These are phyloP conservation scores for Biscogniauxia mediterranea DNA, from an alignment of 2,329 filamentous ascomycete genomes.

Conservation along the genomic window DNA sequence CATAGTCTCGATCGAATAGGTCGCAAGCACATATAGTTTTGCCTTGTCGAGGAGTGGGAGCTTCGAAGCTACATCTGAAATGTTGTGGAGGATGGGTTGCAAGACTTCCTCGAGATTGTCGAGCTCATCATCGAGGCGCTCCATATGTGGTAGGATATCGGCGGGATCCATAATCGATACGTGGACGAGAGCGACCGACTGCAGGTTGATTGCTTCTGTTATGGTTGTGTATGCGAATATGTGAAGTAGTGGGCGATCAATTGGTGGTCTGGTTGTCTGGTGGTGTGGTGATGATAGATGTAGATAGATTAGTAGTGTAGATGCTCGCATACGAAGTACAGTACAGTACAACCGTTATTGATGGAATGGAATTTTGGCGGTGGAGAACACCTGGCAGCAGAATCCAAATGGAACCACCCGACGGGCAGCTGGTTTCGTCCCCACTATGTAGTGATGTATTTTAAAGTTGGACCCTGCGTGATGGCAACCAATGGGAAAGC, in stretches of 20 bases:
- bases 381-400: not conserved
- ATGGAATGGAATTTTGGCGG: not conserved
- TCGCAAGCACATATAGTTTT: slow-evolving; percentile 84
- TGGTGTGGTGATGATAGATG: not conserved
- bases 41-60: slow-evolving; percentile 92
- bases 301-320: not conserved
- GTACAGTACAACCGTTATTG: too few species aligned
- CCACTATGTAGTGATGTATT: not conserved
- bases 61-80: slow-evolving; percentile 70
- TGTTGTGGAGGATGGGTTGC: slow-evolving; percentile 66
- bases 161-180: slow-evolving; percentile 42
- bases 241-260: not conserved
- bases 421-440: too few species aligned
- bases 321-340: too few species aligned
- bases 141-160: slow-evolving; percentile 65
- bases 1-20: slow-evolving; percentile 87
- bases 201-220: too few species aligned
- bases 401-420: not conserved
- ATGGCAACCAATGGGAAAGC: not conserved
- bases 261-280: not conserved
- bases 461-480: not conserved
- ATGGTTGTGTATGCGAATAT: too few species aligned
- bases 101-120: slow-evolving; percentile 75
- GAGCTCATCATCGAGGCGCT: slow-evolving; percentile 73
- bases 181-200: too few species aligned